Percentiles rank a stretch among this genome's conserved stretches.
phyloP scores from a whole-genome alignment of 2,329 filamentous ascomycete genomes.

The Verticillium dahliae region DNA sequence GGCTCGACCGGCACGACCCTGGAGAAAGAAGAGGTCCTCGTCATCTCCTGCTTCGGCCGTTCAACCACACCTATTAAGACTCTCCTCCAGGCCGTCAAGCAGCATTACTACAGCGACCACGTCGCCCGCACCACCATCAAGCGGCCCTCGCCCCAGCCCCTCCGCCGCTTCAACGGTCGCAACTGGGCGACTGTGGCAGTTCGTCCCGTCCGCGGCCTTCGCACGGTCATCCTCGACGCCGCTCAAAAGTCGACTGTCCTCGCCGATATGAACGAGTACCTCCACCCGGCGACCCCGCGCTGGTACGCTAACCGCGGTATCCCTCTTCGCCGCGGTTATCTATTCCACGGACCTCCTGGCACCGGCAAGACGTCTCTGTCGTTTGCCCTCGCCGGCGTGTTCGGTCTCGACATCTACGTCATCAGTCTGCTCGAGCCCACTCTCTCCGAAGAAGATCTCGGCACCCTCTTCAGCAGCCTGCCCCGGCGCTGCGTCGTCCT shows the following conservation, averaged over 20 bases:
- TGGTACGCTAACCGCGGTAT: slow-evolving; percentile 76
- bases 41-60: slow-evolving; percentile 49
- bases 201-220: slow-evolving; percentile 63
- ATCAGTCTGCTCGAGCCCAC: slow-evolving; percentile 50
- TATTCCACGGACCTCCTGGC: slow-evolving; percentile 70
- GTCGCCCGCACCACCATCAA: slow-evolving; percentile 53
- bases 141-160: slow-evolving; percentile 39
- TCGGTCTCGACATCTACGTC: slow-evolving; percentile 61
- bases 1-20: neutral
- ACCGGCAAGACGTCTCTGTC: slow-evolving; percentile 67
- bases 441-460: slow-evolving; percentile 56
- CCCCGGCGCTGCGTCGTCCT: slow-evolving; percentile 60
- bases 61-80: slow-evolving; percentile 45
- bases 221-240: slow-evolving; percentile 67
- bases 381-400: slow-evolving; percentile 58
- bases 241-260: slow-evolving; percentile 60
- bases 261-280: slow-evolving; percentile 69
- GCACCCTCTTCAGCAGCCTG: slow-evolving; percentile 51
- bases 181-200: slow-evolving; percentile 52
- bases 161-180: slow-evolving; percentile 28
- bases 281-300: slow-evolving; percentile 60
- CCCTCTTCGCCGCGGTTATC: slow-evolving; percentile 68
- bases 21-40: slow-evolving; percentile 45
- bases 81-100: slow-evolving; percentile 47
- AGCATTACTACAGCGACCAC: slow-evolving; percentile 42